Base-by-base conservation (phyloP, 2,329 filamentous ascomycete species). In the Diplocarpon rosae region DNA sequence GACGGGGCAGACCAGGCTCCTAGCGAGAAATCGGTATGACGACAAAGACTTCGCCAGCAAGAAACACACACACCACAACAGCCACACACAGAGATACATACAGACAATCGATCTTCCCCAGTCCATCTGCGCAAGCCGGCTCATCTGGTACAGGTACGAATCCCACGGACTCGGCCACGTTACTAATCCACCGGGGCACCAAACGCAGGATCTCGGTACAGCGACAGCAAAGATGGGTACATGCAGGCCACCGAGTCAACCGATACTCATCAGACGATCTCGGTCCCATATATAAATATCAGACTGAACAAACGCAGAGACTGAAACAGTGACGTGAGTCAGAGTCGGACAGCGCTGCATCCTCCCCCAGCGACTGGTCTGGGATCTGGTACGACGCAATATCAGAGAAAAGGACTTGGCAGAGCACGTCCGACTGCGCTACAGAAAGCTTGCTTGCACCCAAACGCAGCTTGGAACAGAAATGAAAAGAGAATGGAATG, bases 271-370 rank as follows among this genome's bases (percentile, higher is more conserved):
- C 48, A 48, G 43, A 43, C 32, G 24, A 46, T 39, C 35, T 37
- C 24, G 12, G 16, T 35, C 13, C 27, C 5, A n/a, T 20, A 14
- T 10, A 34, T 15, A 13, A 42, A 36, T 6, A 37, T 14, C 30
- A 32, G n/a, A 32, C 30, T 9, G n/a, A 32, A 32, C 30, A 32
- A 28, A 24, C 16, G 13, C 13, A 15, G 12, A 11, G 27, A 7
- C 17, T 36, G 43, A 16, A 17, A 51, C 15, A 41, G 39, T 37
- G 47, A 47, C 44, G 46, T 56, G 51, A 54, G 51, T 50, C 50
- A 51, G 46, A 20, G 48, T 55, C 39, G 41, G 50, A 51, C 48
- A 51, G 36, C 14, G 11, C n/a, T 3, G 13, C 14, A 14, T 35
- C 14, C 33, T 35, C 15, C 5, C 32, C 15, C 15, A 12, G 5